These are phyloP conservation scores for Thelephora ganbajun DNA, from an alignment of 768 basidiomycete species.

Conservation along the genomic window DNA sequence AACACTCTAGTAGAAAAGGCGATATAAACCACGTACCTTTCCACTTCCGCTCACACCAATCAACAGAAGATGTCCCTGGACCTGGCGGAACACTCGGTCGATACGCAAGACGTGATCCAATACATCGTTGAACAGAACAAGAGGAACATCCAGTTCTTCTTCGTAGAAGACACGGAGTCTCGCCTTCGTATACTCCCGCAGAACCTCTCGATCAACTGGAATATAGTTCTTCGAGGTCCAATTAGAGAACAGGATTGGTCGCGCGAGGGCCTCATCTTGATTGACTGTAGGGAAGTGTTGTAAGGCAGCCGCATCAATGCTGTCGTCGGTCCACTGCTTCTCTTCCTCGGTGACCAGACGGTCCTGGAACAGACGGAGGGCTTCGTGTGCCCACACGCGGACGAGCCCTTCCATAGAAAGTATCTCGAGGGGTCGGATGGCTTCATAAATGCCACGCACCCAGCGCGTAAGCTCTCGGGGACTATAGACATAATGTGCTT, in stretches of 20 bases:
- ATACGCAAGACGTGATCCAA: slow-evolving; percentile 96
- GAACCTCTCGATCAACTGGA: slow-evolving; percentile 82
- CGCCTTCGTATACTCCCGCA: slow-evolving; percentile 94
- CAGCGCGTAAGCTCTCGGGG: slow-evolving; percentile 97
- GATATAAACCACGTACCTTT: slow-evolving; percentile 46
- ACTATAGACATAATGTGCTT: slow-evolving; percentile 98
- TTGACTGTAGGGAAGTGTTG: slow-evolving; percentile 91
- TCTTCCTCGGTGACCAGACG: slow-evolving; percentile 89
- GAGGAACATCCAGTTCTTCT: slow-evolving; percentile 93
- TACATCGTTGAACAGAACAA: slow-evolving; percentile 97
- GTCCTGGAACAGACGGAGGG: slow-evolving; percentile 93
- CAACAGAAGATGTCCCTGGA: slow-evolving; percentile 90
- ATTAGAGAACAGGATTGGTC: slow-evolving; percentile 95
- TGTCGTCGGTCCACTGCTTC: slow-evolving; percentile 88
- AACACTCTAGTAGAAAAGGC: slow-evolving; percentile 8
- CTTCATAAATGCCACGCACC: slow-evolving; percentile 95
- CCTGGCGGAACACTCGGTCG: slow-evolving; percentile 96
- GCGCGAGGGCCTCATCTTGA: slow-evolving; percentile 66
- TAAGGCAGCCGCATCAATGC: slow-evolving; percentile 72
- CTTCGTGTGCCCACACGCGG: slow-evolving; percentile 96
- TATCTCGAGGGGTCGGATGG: slow-evolving; percentile 87
- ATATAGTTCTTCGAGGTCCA: slow-evolving; percentile 98
- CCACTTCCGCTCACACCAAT: slow-evolving; percentile 98
- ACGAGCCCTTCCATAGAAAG: slow-evolving; percentile 91
- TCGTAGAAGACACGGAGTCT: slow-evolving; percentile 97